Evolutionary conservation across 345 rosid genomes (phyloP), one percentile per base, ranked within the genome.

Genomic region (Erysimum cheiranthoides): DNA sequence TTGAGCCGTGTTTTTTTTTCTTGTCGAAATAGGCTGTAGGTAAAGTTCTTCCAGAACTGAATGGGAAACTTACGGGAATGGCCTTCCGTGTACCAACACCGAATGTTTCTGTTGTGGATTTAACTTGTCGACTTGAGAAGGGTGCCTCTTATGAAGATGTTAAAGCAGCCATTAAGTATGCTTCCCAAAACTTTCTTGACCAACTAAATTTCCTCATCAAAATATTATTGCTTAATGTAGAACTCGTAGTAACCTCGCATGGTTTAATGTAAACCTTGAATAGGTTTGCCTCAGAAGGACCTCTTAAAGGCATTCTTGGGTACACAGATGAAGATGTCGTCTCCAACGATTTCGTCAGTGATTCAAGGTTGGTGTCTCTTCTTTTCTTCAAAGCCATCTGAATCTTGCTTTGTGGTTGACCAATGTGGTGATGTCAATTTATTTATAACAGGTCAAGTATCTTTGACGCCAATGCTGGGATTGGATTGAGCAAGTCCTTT

Each of bases 41-140:
- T 53, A 96, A 96, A 78, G 99, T 96, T 82, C 96, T 96, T 79
- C 99, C 98, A 12, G 92, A 89, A 73, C 92, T 96, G 76, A 93
- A 96, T 21, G 99, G 99, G 61, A 96, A 88, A 75, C 99, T 96
- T 69, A 96, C 99, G 17, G 99, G 99, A 78, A 96, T 96, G 99
- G 99, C 99, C 17, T 96, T 96, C 92, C 94, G 99, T 71, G 98
- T 96, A 57, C 98, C 99, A 46, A 96, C 98, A 47, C 71, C 98
- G 5, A 93, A 96, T 76, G 98, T 96, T 42, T 96, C 98, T 47
- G 99, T 96, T 65, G 99, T 93, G 79, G 98, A 96, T 78, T 82
- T 96, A 75, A 96, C 99, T 80, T 93, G 98, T 82, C 93, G 98
- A 77, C 94, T 96, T 83, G 86, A 82, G 79, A 96, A 93, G 85